Conservation (phyloP, 2,329 filamentous ascomycete species). For the Trichophyton mentagrophytes region DNA sequence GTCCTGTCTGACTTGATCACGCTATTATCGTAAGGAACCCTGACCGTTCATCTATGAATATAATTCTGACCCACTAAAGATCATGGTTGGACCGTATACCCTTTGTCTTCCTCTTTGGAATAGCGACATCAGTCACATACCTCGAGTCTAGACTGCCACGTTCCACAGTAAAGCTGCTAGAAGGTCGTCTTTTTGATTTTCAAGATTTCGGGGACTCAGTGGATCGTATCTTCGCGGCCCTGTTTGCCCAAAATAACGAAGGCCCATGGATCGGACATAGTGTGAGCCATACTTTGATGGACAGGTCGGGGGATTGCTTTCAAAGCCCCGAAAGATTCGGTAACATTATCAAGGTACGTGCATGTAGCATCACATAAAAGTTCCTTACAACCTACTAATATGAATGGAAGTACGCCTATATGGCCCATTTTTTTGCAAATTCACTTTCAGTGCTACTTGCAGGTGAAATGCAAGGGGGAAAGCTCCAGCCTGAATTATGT, state of each 20-base stretch:
- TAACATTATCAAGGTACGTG: conserved; percentile 37
- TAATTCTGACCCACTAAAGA: conserved; percentile 24
- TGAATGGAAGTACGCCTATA: conserved; percentile 43
- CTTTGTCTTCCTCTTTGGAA: conserved; percentile 46
- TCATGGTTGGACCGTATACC: conserved; percentile 51
- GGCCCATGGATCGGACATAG: conserved; percentile 42
- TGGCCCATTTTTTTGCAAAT: conserved; percentile 53
- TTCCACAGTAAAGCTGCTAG: conserved; percentile 39
- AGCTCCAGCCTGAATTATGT: conserved; percentile 33
- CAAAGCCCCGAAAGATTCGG: conserved; percentile 45
- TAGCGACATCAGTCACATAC: conserved; percentile 50
- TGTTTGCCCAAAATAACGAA: conserved; percentile 25
- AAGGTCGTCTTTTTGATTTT: conserved; percentile 44
- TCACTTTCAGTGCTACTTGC: conserved; percentile 41
- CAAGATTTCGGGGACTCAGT: conserved; percentile 37
- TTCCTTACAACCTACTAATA: conserved; percentile 9
- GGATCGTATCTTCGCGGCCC: conserved; percentile 29
- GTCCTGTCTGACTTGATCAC: conserved; percentile 35
- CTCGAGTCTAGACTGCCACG: conserved; percentile 47
- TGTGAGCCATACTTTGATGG: conserved; percentile 39
- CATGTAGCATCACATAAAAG: background rate
- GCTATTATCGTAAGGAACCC: conserved; percentile 32
- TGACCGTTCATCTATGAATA: background rate
- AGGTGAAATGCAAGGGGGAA: conserved; percentile 14
- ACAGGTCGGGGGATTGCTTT: conserved; percentile 47